A percentile compares a stretch with the other conserved stretches of the same genome.
Evolutionary conservation across 495 filamentous ascomycete genomes (phyloP).

Genomic region (Xylaria palmicola): DNA sequence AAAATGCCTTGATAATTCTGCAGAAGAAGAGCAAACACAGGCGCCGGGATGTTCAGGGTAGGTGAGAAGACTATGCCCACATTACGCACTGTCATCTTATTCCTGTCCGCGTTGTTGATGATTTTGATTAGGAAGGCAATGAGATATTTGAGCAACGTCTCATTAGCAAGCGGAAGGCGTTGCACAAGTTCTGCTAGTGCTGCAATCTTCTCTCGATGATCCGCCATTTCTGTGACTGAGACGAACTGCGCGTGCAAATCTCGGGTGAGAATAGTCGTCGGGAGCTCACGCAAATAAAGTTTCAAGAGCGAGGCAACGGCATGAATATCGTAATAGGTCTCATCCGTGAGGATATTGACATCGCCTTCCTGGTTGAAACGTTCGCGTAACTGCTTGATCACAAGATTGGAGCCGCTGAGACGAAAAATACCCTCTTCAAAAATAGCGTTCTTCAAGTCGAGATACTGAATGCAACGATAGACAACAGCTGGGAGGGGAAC

Average conservation of each 20-base stretch:
- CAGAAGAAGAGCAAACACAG: constrained; percentile 89
- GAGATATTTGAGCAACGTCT: constrained; percentile 75
- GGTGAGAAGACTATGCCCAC: constrained; percentile 99
- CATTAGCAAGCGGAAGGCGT: constrained; percentile 75
- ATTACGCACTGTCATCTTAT: constrained; percentile 98
- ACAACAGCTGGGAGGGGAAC: constrained; percentile 89
- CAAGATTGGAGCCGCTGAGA: constrained; percentile 87
- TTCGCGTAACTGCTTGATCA: constrained; percentile 87
- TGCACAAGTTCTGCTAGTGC: constrained; percentile 85
- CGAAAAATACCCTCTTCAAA: constrained; percentile 95
- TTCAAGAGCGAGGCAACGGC: constrained; percentile 94
- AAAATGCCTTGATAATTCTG: constrained; percentile 89
- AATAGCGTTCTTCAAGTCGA: constrained; percentile 78
- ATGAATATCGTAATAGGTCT: constrained; percentile 91
- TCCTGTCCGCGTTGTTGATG: constrained; percentile 82
- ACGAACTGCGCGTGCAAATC: constrained; percentile 90
- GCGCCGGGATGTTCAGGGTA: constrained; percentile 93
- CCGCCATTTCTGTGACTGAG: constrained; percentile 75
- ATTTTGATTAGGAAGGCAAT: constrained; percentile 85
- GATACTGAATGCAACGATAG: constrained; percentile 93
- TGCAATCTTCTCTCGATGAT: constrained; percentile 72
- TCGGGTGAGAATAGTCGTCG: constrained; percentile 83
- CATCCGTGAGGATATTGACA: constrained; percentile 79
- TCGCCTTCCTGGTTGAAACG: constrained; percentile 94
- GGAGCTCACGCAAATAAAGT: constrained; percentile 88